Evolutionary conservation across 73 alveolate genomes (phyloP), one percentile per base, ranked within the genome.

Genomic region (Tetrahymena borealis): DNA sequence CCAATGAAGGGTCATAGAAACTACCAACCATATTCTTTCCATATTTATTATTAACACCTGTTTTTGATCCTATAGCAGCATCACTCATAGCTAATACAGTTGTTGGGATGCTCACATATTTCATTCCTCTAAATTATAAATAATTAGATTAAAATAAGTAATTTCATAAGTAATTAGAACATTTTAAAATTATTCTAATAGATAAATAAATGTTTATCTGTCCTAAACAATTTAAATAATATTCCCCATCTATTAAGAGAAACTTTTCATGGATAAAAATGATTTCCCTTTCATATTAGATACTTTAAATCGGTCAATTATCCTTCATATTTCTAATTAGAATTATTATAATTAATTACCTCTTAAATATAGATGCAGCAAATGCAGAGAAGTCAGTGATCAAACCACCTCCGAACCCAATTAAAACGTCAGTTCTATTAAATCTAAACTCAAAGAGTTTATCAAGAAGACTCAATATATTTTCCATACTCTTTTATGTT

Each of bases 391-490:
- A 60, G 33, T 95, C 97, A 31, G 95, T 90, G 18, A 95, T 94
- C 32, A 95, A 96, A 35, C 97, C 97, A 38, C 97, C 97, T 13
- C 97, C 97, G 38, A 94, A 36, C 20, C 92, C 96, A 28, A 94
- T 36, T 3, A 94, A 78, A 78, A 91, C 31, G 38, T 91, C 93
- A 35, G 90, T 39, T 40, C 96, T 94, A 31, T 40, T 79, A 78
- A 91, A 92, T 35, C 91, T 77, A 28, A 33, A 35, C 38, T 78
- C 36, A 35, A 92, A 92, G 9, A 92, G 39, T 35, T 37, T 39
- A 40, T 92, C 92, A 32, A 60, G n/a, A 2, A 60, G 35, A n/a
- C 36, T n/a, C 28, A 35, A 18, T 24, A 60, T 60, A n/a, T 60
- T 60, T 28, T 60, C 36, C 85, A 60, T 60, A 60, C 28, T 60